A percentile compares a stretch with the other conserved stretches of the same genome.
These are phyloP conservation scores for Acanthamoeba healyi DNA, from an alignment of 208 protist genomes.

Conservation along the genomic window DNA sequence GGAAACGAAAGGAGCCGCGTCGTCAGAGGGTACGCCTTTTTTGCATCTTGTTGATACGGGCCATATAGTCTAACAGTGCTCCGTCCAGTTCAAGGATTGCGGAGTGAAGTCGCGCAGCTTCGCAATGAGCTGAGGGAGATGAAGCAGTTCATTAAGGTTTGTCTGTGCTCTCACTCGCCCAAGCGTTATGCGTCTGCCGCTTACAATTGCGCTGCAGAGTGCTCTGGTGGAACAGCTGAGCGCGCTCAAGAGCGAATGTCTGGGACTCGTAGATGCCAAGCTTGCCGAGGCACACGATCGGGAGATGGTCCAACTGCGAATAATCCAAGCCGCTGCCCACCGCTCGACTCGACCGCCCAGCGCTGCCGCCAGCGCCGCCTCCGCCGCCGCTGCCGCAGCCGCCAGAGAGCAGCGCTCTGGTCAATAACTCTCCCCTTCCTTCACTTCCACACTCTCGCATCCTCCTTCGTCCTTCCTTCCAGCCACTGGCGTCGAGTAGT, in stretches of 20 bases:
- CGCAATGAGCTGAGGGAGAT: constrained; percentile 15
- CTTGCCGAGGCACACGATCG: constrained; percentile 33
- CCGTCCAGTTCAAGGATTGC: background rate
- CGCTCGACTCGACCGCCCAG: too few species aligned
- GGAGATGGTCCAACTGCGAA: constrained; percentile 39
- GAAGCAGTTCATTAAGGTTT: constrained; percentile 27
- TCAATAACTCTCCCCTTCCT: too few species aligned
- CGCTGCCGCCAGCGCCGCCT: background rate
- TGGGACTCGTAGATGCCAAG: constrained; percentile 11
- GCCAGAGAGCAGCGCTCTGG: background rate
- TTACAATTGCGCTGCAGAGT: background rate
- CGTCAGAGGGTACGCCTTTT: background rate
- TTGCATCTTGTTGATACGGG: background rate
- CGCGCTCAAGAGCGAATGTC: background rate
- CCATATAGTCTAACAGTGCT: background rate
- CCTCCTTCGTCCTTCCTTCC: background rate
- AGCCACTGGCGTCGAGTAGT: too few species aligned
- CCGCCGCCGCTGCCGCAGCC: background rate
- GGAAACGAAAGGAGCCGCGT: background rate
- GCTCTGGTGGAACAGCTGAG: background rate
- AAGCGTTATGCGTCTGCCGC: background rate
- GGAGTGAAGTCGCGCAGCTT: constrained; percentile 14
- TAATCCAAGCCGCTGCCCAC: background rate
- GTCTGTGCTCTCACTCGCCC: too few species aligned
- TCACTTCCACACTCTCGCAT: too few species aligned